A percentile compares a stretch with the other conserved stretches of the same genome.
Evolutionary conservation across 2,329 filamentous ascomycete genomes (phyloP).

Genomic region (Cladorrhinum sp.): DNA sequence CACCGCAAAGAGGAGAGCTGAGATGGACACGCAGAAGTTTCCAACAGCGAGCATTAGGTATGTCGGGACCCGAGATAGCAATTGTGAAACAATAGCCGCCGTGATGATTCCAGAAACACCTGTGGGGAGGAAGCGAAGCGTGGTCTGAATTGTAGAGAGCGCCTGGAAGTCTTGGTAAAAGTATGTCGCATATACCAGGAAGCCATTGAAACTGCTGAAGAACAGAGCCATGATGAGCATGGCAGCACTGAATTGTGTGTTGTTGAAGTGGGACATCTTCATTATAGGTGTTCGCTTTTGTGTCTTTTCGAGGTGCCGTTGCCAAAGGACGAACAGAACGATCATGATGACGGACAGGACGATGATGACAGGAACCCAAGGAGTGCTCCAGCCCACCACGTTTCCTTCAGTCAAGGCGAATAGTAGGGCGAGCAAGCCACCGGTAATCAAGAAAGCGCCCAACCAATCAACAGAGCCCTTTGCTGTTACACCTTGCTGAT

Average conservation of each 20-base stretch:
- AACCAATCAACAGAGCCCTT: conserved; percentile 62
- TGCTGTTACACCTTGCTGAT: conserved; percentile 30
- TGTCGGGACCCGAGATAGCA: conserved; percentile 58
- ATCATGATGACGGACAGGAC: conserved; percentile 57
- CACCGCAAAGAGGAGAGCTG: conserved; percentile 60
- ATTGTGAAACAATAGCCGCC: conserved; percentile 52
- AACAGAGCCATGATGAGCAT: conserved; percentile 65
- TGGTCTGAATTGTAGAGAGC: conserved; percentile 61
- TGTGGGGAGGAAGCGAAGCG: conserved; percentile 65
- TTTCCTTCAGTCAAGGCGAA: conserved; percentile 69
- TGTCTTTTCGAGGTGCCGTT: conserved; percentile 56
- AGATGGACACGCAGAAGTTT: conserved; percentile 52
- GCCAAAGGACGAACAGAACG: conserved; percentile 57
- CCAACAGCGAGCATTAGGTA: conserved; percentile 57
- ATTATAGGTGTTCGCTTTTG: conserved; percentile 56
- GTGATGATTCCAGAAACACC: conserved; percentile 59
- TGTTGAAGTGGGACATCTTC: conserved; percentile 63
- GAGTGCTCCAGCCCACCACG: conserved; percentile 62
- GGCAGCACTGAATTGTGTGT: conserved; percentile 57
- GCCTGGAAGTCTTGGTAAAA: conserved; percentile 68
- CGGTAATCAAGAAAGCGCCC: conserved; percentile 61
- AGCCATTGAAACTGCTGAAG: conserved; percentile 67
- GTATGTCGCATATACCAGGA: conserved; percentile 65
- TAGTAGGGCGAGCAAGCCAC: conserved; percentile 59
- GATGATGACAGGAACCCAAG: conserved; percentile 61